Evolutionary conservation across 176 grass and related monocot genomes (phyloP).

Genomic region (Triticum urartu): DNA sequence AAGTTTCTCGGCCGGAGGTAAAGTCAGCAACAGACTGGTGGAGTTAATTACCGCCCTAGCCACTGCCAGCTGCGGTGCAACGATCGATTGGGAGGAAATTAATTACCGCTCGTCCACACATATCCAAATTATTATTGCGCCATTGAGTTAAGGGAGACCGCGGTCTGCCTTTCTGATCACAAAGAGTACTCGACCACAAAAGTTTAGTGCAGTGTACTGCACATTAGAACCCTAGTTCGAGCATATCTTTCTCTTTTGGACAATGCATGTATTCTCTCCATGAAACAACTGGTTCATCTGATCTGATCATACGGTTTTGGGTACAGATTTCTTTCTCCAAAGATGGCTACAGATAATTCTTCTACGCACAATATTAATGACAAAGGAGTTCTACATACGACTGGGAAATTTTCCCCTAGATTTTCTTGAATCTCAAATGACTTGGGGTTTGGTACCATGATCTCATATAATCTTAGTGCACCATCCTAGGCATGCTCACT

Average conservation of each 20-base stretch:
- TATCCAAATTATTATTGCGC: too few relatives aligned
- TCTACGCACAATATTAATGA: background rate
- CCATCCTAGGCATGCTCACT: conserved; percentile 29
- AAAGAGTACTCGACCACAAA: too few relatives aligned
- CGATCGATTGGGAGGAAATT: too few relatives aligned
- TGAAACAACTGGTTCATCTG: background rate
- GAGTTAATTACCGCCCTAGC: background rate
- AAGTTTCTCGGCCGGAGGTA: background rate
- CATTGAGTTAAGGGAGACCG: too few relatives aligned
- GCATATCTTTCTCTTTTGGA: background rate
- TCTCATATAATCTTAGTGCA: conserved; percentile 19
- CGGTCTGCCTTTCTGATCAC: too few relatives aligned
- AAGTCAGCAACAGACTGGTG: background rate
- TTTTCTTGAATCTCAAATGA: background rate
- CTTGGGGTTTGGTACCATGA: background rate
- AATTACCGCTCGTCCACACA: too few relatives aligned
- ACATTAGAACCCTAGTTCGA: too few relatives aligned
- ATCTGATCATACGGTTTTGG: background rate
- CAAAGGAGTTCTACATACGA: background rate
- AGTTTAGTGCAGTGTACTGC: too few relatives aligned
- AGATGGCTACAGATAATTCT: background rate
- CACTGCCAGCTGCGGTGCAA: background rate
- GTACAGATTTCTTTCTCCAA: background rate
- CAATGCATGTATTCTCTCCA: background rate
- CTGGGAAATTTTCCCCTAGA: background rate